phyloP scores from a whole-genome alignment of 108 stramenopile species.

The Skeletonema grethae region DNA sequence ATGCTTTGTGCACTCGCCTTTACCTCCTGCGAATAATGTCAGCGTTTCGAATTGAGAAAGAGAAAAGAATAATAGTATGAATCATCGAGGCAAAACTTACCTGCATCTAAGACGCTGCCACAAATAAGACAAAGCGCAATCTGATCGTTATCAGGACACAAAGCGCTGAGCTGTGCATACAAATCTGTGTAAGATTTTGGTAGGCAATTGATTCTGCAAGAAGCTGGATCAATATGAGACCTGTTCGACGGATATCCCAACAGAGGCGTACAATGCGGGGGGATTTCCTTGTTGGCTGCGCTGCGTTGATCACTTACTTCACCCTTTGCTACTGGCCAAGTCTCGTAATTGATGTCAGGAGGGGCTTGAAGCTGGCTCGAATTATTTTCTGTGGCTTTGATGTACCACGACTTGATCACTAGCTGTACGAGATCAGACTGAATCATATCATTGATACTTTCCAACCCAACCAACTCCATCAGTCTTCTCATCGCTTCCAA shows the following conservation, averaged over 20 bases:
- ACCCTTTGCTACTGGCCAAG: slow-evolving; percentile 60
- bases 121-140: slow-evolving; percentile 85
- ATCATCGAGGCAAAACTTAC: slow-evolving; percentile 13
- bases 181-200: slow-evolving; percentile 89
- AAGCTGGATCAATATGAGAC: background rate
- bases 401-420: slow-evolving; percentile 40
- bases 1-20: slow-evolving; percentile 90
- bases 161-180: slow-evolving; percentile 71
- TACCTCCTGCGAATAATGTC: slow-evolving; percentile 36
- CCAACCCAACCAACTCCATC: slow-evolving; percentile 47
- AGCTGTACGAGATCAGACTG: slow-evolving; percentile 51
- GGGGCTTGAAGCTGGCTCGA: slow-evolving; percentile 15
- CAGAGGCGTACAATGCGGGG: slow-evolving; percentile 25
- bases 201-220: slow-evolving; percentile 58
- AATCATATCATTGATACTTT: slow-evolving; percentile 56
- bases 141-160: slow-evolving; percentile 81
- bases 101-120: slow-evolving; percentile 50
- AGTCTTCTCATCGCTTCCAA: slow-evolving; percentile 23
- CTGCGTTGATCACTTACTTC: background rate
- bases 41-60: slow-evolving; percentile 57
- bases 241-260: slow-evolving; percentile 15
- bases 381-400: slow-evolving; percentile 23
- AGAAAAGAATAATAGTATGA: slow-evolving; percentile 1
- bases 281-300: slow-evolving; percentile 1
- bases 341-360: slow-evolving; percentile 45